These are phyloP conservation scores for Malus hybrid DNA, from an alignment of 331 rosid genomes.

Conservation along the genomic window DNA sequence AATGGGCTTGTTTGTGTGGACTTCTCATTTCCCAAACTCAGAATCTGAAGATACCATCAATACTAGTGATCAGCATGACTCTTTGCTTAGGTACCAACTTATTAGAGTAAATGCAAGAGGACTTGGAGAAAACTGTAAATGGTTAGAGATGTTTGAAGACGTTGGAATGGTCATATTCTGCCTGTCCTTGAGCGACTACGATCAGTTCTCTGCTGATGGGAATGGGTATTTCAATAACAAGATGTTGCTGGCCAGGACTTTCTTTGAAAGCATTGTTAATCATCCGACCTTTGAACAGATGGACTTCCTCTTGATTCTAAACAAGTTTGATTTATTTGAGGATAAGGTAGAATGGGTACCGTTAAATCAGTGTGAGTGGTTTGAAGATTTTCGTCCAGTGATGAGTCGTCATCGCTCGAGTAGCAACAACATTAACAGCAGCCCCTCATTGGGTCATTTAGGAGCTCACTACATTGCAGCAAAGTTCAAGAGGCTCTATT, in stretches of 20 bases:
- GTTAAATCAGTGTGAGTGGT: slow-evolving; percentile 74
- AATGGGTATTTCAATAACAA: slow-evolving; percentile 61
- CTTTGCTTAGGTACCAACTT: slow-evolving; percentile 78
- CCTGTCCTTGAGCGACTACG: slow-evolving; percentile 81
- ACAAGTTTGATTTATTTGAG: slow-evolving; percentile 77
- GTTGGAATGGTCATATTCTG: slow-evolving; percentile 86
- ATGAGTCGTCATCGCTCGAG: slow-evolving; percentile 45
- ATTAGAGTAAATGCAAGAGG: slow-evolving; percentile 75
- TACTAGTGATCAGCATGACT: slow-evolving; percentile 51
- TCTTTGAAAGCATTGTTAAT: slow-evolving; percentile 73
- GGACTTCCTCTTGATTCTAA: slow-evolving; percentile 84
- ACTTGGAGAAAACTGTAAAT: slow-evolving; percentile 90
- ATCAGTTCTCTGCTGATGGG: slow-evolving; percentile 58
- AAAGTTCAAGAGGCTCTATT: slow-evolving; percentile 84
- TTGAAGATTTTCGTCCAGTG: slow-evolving; percentile 77
- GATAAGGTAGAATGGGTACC: slow-evolving; percentile 69
- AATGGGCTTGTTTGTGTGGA: slow-evolving; percentile 93
- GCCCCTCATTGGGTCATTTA: slow-evolving; percentile 61
- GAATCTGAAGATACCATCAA: slow-evolving; percentile 50
- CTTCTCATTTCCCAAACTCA: slow-evolving; percentile 76
- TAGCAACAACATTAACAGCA: slow-evolving; percentile 46
- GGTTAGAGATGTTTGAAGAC: slow-evolving; percentile 99
- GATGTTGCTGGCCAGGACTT: slow-evolving; percentile 69
- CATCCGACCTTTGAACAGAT: slow-evolving; percentile 84
- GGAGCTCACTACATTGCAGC: slow-evolving; percentile 71